phyloP scores from a whole-genome alignment of 2,329 filamentous ascomycete species.

The Fusarium armeniacum region DNA sequence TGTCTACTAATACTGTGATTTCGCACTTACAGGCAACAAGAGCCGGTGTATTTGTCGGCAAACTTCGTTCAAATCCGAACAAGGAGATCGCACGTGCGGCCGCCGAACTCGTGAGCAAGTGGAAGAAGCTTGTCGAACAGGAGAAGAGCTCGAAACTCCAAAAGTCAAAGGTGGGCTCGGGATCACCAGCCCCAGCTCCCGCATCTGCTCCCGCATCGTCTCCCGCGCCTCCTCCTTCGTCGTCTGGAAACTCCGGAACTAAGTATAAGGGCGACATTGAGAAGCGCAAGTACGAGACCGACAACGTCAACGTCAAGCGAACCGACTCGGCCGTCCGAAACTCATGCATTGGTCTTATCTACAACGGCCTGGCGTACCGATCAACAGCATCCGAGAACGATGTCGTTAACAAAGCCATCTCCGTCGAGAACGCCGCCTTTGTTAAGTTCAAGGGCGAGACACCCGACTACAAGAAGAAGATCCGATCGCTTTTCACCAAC shows the following conservation, averaged over 20 bases:
- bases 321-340: slow-evolving; percentile 83
- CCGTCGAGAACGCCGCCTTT: slow-evolving; percentile 86
- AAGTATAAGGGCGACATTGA: slow-evolving; percentile 76
- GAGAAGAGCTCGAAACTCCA: slow-evolving; percentile 67
- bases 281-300: slow-evolving; percentile 85
- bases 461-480: slow-evolving; percentile 85
- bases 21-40: slow-evolving; percentile 74
- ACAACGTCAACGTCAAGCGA: slow-evolving; percentile 82
- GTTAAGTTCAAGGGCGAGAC: slow-evolving; percentile 77
- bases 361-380: slow-evolving; percentile 84
- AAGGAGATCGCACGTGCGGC: slow-evolving; percentile 85
- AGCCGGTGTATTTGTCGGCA: slow-evolving; percentile 90
- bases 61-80: slow-evolving; percentile 80
- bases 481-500: slow-evolving; percentile 93
- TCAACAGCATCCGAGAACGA: slow-evolving; percentile 78
- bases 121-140: slow-evolving; percentile 82
- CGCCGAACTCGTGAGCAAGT: slow-evolving; percentile 86
- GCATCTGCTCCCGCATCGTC: slow-evolving; percentile 68
- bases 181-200: slow-evolving; percentile 59
- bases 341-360: slow-evolving; percentile 89
- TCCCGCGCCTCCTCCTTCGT: slow-evolving; percentile 63
- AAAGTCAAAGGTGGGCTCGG: slow-evolving; percentile 56
- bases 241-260: slow-evolving; percentile 57
- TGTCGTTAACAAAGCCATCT: slow-evolving; percentile 81
- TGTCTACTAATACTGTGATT: slow-evolving; percentile 31